Percentiles rank a stretch among this genome's conserved stretches.
Conservation (phyloP, 106 monocot species). For the Triglochin maritima region DNA sequence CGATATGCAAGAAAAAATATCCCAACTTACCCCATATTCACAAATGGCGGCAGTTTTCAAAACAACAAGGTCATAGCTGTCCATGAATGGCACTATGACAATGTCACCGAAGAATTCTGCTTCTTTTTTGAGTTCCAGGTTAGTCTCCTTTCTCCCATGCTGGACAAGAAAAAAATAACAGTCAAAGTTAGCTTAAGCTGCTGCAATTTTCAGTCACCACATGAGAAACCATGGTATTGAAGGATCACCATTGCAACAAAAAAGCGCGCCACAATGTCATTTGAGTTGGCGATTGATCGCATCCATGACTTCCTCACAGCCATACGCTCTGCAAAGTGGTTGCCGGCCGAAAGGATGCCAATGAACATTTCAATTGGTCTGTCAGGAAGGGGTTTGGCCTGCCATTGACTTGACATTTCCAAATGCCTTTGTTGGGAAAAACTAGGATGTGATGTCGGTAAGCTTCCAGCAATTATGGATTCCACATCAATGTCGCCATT, state of each 20-base stretch:
- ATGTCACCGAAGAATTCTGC: conserved; percentile 93
- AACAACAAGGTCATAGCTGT: conserved; percentile 96
- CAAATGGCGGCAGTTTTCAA: conserved; percentile 88
- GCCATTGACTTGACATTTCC: conserved; percentile 65
- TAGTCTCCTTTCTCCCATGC: conserved; percentile 85
- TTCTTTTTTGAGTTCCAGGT: conserved; percentile 76
- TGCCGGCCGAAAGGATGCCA: conserved; percentile 91
- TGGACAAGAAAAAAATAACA: conserved; percentile 8
- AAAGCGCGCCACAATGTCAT: conserved; percentile 63
- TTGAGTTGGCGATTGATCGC: conserved; percentile 39
- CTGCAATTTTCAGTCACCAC: background rate
- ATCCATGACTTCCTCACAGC: conserved; percentile 99
- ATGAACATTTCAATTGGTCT: conserved; percentile 74
- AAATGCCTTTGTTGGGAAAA: conserved; percentile 66
- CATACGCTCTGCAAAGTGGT: conserved; percentile 97
- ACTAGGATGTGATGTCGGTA: conserved; percentile 77
- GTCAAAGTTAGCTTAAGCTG: background rate
- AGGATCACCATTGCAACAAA: conserved; percentile 78
- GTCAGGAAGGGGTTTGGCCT: conserved; percentile 60
- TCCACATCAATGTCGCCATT: conserved; percentile 80
- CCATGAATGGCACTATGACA: conserved; percentile 86
- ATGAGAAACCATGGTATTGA: background rate
- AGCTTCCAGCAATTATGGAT: conserved; percentile 71
- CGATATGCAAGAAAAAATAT: background rate
- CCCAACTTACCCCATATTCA: conserved; percentile 68